Conservation (phyloP, 2,329 filamentous ascomycete species). For the Fusarium sacchari region DNA sequence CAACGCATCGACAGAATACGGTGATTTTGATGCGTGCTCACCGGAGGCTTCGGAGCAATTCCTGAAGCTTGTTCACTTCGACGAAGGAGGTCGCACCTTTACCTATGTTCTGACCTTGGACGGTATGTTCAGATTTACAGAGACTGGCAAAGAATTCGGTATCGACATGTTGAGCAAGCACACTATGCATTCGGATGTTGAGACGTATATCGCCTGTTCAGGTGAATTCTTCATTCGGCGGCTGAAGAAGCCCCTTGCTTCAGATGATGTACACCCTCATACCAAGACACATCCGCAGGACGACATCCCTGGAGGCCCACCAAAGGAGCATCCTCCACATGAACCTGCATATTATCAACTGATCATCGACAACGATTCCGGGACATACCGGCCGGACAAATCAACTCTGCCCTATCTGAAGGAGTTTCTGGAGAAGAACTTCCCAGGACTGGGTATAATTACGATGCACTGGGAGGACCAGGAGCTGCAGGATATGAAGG, state of each 20-base stretch:
- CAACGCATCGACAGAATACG: slow-evolving; percentile 78
- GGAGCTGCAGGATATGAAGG: slow-evolving; percentile 77
- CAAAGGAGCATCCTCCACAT: slow-evolving; percentile 54
- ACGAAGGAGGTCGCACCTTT: slow-evolving; percentile 85
- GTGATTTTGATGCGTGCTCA: slow-evolving; percentile 72
- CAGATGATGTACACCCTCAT: slow-evolving; percentile 54
- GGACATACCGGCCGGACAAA: slow-evolving; percentile 90
- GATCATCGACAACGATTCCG: slow-evolving; percentile 93
- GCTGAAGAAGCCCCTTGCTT: slow-evolving; percentile 60
- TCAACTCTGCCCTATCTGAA: slow-evolving; percentile 77
- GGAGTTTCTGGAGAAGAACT: slow-evolving; percentile 74
- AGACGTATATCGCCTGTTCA: slow-evolving; percentile 88
- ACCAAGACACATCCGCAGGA: slow-evolving; percentile 63
- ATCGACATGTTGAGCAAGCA: slow-evolving; percentile 95
- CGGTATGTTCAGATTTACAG: slow-evolving; percentile 87
- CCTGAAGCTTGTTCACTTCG: slow-evolving; percentile 85
- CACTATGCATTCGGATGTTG: slow-evolving; percentile 95
- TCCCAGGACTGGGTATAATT: slow-evolving; percentile 80
- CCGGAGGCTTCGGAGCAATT: slow-evolving; percentile 81
- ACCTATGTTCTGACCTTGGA: slow-evolving; percentile 94
- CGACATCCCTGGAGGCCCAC: slow-evolving; percentile 59
- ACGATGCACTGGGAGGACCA: slow-evolving; percentile 84
- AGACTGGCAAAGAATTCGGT: slow-evolving; percentile 94
- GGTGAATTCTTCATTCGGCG: slow-evolving; percentile 92
- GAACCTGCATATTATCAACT: slow-evolving; percentile 78